Percentiles rank a stretch among this genome's conserved stretches.
These are phyloP conservation scores for Scutellaria minor DNA, from an alignment of 257 asterid genomes.

Conservation along the genomic window DNA sequence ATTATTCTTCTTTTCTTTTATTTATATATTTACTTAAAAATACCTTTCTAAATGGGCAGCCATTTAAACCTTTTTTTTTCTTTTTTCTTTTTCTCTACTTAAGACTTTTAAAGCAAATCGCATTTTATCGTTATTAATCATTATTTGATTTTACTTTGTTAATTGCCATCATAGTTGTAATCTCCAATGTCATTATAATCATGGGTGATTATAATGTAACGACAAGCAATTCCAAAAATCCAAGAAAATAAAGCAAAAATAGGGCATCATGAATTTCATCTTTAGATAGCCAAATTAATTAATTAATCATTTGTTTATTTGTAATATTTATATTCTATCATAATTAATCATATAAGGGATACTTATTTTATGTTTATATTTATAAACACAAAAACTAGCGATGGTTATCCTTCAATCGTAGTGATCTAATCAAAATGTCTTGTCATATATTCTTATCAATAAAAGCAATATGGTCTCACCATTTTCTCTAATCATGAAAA, in stretches of 20 bases:
- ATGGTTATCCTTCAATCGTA: neutral
- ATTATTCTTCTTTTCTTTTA: slow-evolving; percentile 12
- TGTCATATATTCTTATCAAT: slow-evolving; percentile 19
- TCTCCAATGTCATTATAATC: slow-evolving; percentile 44
- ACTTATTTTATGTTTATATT: neutral
- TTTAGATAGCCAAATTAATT: slow-evolving; percentile 27
- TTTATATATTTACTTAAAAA: neutral
- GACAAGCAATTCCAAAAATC: slow-evolving; percentile 43
- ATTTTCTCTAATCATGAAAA: too few species aligned
- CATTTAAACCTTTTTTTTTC: slow-evolving; percentile 19
- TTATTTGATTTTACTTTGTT: slow-evolving; percentile 36
- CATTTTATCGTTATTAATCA: slow-evolving; percentile 28
- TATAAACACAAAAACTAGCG: neutral
- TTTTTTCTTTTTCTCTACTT: slow-evolving; percentile 13
- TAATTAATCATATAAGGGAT: neutral
- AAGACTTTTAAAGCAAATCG: slow-evolving; percentile 30
- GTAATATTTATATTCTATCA: neutral
- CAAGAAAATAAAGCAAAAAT: slow-evolving; percentile 37
- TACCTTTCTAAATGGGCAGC: slow-evolving; percentile 6
- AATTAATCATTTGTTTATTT: neutral
- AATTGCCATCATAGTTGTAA: slow-evolving; percentile 42
- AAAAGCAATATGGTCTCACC: too few species aligned
- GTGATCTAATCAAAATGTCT: slow-evolving; percentile 1
- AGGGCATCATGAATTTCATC: slow-evolving; percentile 25
- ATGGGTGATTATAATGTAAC: slow-evolving; percentile 28